phyloP scores from a whole-genome alignment of 768 basidiomycete genomes.

The Phlebiopsis flavidoalba region DNA sequence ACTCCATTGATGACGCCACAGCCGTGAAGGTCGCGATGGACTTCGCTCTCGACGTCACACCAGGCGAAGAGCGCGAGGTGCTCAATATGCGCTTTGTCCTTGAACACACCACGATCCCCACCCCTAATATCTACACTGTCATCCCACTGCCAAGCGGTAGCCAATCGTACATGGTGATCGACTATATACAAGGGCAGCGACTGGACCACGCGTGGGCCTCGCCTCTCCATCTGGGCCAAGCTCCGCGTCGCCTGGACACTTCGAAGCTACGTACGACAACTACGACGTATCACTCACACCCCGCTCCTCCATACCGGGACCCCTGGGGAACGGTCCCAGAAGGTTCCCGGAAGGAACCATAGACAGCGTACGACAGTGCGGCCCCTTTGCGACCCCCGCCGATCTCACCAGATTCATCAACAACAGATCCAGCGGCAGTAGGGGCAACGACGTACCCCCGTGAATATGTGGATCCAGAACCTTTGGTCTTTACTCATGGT shows the following conservation, averaged over 20 bases:
- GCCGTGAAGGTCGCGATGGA: too few relatives aligned
- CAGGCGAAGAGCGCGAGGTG: too few relatives aligned
- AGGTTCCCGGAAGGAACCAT: neutral
- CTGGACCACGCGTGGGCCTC: constrained; percentile 3
- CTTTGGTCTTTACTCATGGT: constrained; percentile 11
- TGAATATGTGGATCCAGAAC: neutral
- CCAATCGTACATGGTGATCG: neutral
- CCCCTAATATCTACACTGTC: too few relatives aligned
- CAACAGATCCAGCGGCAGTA: constrained; percentile 6
- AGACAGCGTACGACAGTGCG: constrained; percentile 13
- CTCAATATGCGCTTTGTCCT: too few relatives aligned
- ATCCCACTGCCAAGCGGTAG: neutral
- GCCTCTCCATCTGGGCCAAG: neutral
- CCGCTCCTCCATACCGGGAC: neutral
- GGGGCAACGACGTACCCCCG: neutral
- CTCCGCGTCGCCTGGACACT: constrained; percentile 1
- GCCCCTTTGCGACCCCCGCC: constrained; percentile 9
- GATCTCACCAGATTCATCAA: neutral
- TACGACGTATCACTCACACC: neutral
- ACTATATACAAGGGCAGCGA: neutral
- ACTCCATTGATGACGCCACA: too few relatives aligned
- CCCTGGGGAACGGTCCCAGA: neutral
- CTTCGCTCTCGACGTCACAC: too few relatives aligned
- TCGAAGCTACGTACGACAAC: constrained; percentile 4
- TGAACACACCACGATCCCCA: too few relatives aligned